Percentiles rank a stretch among this genome's conserved stretches.
Evolutionary conservation across 2,329 filamentous ascomycete genomes (phyloP).

Genomic region (Aspergillus carbonarius): DNA sequence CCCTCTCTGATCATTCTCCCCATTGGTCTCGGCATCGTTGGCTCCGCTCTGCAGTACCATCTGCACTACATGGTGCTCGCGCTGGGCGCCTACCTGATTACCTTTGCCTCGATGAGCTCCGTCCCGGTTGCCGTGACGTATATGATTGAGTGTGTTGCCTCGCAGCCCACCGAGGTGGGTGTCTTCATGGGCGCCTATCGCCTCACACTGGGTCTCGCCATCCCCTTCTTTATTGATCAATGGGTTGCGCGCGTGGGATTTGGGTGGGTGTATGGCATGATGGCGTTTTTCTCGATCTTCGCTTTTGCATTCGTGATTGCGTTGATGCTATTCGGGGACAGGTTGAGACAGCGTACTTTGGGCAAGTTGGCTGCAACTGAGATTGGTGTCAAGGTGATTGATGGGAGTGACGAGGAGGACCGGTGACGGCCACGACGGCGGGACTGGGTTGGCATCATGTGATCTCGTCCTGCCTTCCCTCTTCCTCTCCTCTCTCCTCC

Average conservation of each 20-base stretch:
- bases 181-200: neutral
- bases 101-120: conserved; percentile 2
- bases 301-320: neutral
- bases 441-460: neutral
- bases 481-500: too few species aligned
- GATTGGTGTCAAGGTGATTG: neutral
- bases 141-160: neutral
- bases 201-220: neutral
- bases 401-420: neutral
- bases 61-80: neutral
- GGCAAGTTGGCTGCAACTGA: neutral
- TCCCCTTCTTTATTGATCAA: neutral
- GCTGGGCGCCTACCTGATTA: conserved; percentile 1
- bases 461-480: neutral
- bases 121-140: neutral
- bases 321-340: neutral
- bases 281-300: conserved; percentile 2
- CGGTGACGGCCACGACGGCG: too few species aligned
- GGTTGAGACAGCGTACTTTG: neutral
- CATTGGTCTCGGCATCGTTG: neutral
- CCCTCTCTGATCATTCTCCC: neutral
- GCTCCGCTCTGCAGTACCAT: neutral
- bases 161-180: neutral
- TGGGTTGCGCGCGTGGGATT: neutral
- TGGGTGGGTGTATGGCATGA: neutral